Evolutionary conservation across 139 green algal genomes (phyloP).

Genomic region (Penium margaritaceum): DNA sequence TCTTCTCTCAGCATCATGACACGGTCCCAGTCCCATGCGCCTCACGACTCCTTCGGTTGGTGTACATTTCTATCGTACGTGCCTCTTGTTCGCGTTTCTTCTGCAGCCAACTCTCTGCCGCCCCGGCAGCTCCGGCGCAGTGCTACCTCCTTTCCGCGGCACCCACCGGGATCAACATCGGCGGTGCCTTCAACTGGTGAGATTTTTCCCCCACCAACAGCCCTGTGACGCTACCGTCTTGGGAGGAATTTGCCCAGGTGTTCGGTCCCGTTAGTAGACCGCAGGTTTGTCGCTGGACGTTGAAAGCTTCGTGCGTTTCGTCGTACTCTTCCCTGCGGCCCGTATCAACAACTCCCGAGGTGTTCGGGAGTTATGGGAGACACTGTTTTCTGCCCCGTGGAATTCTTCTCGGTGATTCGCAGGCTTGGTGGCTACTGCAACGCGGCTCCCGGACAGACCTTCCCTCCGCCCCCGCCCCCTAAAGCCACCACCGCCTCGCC

Average conservation of each 20-base stretch:
- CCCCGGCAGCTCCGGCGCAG: not conserved
- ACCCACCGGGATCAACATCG: not conserved
- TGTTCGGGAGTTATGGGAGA: too few species aligned
- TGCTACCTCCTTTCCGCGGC: constrained; percentile 4
- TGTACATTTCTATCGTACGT: not conserved
- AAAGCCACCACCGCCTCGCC: not conserved
- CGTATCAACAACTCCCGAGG: too few species aligned
- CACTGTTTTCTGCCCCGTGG: too few species aligned
- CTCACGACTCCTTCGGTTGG: not conserved
- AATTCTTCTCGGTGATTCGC: too few species aligned
- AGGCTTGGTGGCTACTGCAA: constrained; percentile 5
- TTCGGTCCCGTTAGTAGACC: too few species aligned
- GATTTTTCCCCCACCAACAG: not conserved
- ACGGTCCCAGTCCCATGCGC: not conserved
- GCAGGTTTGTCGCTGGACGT: not conserved
- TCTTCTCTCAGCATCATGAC: not conserved
- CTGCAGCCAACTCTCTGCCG: not conserved
- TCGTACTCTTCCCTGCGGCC: not conserved
- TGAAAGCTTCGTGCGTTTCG: not conserved
- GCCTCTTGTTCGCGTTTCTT: not conserved
- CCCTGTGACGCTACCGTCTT: not conserved
- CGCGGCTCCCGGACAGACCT: not conserved
- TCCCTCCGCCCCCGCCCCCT: not conserved
- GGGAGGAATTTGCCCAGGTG: too few species aligned
- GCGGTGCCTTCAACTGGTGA: constrained; percentile 1